Evolutionary conservation across 75 land plant species (phyloP).

Genomic region (Selaginella moellendorffii): DNA sequence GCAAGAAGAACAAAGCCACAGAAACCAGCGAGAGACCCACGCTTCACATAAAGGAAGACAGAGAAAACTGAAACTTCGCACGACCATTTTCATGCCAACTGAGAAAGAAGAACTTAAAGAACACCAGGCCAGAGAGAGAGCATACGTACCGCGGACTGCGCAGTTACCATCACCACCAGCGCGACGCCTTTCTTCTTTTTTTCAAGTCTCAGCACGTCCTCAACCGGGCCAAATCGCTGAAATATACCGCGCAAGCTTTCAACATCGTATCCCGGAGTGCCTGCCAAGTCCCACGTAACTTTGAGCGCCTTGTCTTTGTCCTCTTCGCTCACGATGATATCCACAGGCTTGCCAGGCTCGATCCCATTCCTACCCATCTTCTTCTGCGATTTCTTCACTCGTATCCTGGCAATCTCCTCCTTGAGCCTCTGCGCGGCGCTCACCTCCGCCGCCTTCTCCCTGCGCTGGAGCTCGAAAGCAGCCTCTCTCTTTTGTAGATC

Average conservation of each 20-base stretch:
- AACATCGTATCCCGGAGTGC: conserved; percentile 35
- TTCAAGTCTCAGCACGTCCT: conserved; percentile 53
- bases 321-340: conserved; percentile 7
- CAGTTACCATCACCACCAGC: conserved; percentile 61
- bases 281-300: conserved; percentile 51
- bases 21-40: too few species aligned
- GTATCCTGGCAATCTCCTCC: conserved; percentile 61
- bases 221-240: conserved; percentile 58
- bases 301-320: conserved; percentile 59
- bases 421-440: conserved; percentile 36
- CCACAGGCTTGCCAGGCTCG: neutral
- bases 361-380: neutral
- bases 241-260: conserved; percentile 47
- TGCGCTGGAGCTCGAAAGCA: conserved; percentile 18
- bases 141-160: conserved; percentile 47
- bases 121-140: too few species aligned
- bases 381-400: conserved; percentile 33
- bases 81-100: too few species aligned
- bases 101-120: too few species aligned
- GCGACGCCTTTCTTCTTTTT: conserved; percentile 58
- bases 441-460: conserved; percentile 40
- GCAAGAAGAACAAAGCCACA: too few species aligned
- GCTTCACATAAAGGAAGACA: too few species aligned
- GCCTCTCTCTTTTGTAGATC: conserved; percentile 50
- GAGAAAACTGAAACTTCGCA: too few species aligned